Percentiles rank a stretch among this genome's conserved stretches.
Evolutionary conservation across 139 green algal species (phyloP).

Genomic region (Coccomyxa sp.): DNA sequence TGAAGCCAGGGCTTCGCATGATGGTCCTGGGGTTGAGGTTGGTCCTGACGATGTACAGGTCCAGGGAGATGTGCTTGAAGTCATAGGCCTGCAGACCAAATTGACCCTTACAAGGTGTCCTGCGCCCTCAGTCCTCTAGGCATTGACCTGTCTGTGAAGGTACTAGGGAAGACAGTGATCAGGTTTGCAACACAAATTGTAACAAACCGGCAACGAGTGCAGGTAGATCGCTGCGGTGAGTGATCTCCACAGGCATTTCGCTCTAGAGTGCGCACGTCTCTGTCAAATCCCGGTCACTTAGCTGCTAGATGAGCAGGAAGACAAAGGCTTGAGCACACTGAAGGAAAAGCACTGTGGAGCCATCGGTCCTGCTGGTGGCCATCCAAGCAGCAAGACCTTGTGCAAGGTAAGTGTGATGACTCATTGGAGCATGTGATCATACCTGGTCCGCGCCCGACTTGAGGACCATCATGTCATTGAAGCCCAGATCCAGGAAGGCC

Average conservation of each 20-base stretch:
- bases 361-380: background rate
- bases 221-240: background rate
- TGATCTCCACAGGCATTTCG: background rate
- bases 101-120: background rate
- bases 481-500: conserved; percentile 23
- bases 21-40: conserved; percentile 37
- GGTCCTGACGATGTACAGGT: conserved; percentile 12
- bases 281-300: background rate
- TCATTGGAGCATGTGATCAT: background rate
- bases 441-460: background rate
- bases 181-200: background rate
- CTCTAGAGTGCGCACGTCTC: background rate
- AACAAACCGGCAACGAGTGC: background rate
- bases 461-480: conserved; percentile 8
- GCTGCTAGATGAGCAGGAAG: background rate
- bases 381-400: background rate
- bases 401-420: background rate
- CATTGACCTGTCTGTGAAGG: background rate
- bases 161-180: background rate
- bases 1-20: conserved; percentile 33
- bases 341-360: no score
- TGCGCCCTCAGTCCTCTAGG: background rate
- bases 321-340: background rate
- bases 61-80: background rate
- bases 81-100: background rate